These are phyloP conservation scores for Arthrobotrys sinensis DNA, from an alignment of 2,329 filamentous ascomycete genomes.

Conservation along the genomic window DNA sequence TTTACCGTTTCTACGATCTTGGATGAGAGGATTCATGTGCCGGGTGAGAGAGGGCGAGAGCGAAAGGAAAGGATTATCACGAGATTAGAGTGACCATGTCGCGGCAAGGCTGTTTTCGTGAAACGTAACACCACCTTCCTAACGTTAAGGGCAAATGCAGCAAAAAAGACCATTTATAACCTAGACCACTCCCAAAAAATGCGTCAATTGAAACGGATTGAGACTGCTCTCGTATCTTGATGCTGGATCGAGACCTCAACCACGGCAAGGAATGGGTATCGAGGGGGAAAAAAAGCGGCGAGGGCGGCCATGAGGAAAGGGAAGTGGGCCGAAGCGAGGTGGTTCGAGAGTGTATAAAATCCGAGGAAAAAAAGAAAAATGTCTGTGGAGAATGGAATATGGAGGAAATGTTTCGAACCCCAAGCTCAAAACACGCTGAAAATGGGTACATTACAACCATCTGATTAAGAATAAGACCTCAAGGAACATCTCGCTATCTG, in stretches of 20 bases:
- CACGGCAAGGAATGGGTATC: conserved; percentile 22
- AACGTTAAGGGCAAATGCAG: conserved; percentile 26
- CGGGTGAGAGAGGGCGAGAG: neutral
- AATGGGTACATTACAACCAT: conserved; percentile 17
- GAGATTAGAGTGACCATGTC: conserved; percentile 49
- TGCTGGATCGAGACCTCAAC: conserved; percentile 30
- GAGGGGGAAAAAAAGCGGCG: conserved; percentile 27
- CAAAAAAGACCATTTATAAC: conserved; percentile 19
- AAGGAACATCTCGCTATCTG: conserved; percentile 16
- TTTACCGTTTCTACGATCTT: conserved; percentile 1
- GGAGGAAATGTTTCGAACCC: conserved; percentile 26
- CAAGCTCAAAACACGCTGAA: conserved; percentile 24
- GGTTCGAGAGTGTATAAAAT: conserved; percentile 35
- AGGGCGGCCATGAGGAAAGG: conserved; percentile 43
- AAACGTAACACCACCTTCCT: conserved; percentile 52
- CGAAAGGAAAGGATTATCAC: conserved; percentile 12
- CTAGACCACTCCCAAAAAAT: conserved; percentile 9
- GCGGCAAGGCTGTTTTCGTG: conserved; percentile 55
- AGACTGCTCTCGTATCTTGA: conserved; percentile 37
- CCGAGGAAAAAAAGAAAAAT: conserved; percentile 23
- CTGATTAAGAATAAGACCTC: conserved; percentile 30
- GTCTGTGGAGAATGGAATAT: conserved; percentile 1
- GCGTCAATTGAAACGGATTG: neutral
- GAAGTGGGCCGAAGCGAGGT: conserved; percentile 58
- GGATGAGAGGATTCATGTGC: neutral